These are phyloP conservation scores for Kwoniella shivajii DNA, from an alignment of 1,284 basidiomycete genomes.

Conservation along the genomic window DNA sequence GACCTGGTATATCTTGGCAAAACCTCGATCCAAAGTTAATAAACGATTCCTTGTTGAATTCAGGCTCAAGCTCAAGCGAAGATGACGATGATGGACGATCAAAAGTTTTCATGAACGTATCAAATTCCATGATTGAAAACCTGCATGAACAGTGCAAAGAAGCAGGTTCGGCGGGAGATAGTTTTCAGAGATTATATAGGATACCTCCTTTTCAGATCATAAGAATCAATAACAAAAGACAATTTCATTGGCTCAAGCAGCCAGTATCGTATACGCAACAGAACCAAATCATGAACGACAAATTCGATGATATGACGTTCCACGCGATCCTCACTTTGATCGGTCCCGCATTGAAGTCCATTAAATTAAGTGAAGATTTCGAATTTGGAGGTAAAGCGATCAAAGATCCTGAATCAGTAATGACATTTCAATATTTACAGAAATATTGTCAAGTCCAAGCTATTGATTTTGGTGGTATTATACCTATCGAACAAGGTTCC, in stretches of 20 bases:
- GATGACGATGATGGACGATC: background rate
- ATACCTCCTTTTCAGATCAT: background rate
- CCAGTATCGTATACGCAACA: background rate
- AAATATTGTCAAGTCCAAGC: constrained; percentile 6
- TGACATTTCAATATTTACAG: background rate
- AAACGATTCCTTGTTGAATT: background rate
- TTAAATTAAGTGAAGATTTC: background rate
- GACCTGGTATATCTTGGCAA: constrained; percentile 8
- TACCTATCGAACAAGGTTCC: background rate
- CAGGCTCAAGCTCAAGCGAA: background rate
- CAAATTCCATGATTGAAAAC: background rate
- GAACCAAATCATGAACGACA: background rate
- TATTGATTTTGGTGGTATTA: constrained; percentile 18
- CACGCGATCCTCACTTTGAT: constrained; percentile 1
- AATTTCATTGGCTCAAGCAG: constrained; percentile 15
- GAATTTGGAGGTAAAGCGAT: background rate
- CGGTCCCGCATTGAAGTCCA: background rate
- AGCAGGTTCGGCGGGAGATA: background rate
- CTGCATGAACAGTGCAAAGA: background rate
- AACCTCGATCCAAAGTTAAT: background rate
- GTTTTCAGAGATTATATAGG: constrained; percentile 1
- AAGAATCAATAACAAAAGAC: constrained; percentile 13
- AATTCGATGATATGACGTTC: constrained; percentile 10
- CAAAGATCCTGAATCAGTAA: background rate
- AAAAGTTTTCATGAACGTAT: constrained; percentile 3